Conservation (phyloP, 495 filamentous ascomycete genomes). For the Penicillium cataractarum region DNA sequence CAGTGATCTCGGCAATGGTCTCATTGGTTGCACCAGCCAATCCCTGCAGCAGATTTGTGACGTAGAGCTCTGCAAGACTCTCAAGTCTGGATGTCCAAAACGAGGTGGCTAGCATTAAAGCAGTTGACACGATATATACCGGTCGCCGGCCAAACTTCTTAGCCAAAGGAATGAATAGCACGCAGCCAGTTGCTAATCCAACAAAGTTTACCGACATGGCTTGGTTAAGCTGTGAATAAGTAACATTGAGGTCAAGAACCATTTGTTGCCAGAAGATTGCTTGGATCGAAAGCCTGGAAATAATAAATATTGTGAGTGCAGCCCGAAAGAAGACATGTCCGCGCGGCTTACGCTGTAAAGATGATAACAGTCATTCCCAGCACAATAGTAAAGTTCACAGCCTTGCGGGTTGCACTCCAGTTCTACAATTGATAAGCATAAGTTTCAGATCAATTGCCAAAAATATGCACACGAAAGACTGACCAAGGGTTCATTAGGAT, state of each 20-base stretch:
- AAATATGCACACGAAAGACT: background rate
- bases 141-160: constrained; percentile 41
- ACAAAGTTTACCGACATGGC: constrained; percentile 40
- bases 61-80: constrained; percentile 32
- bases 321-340: background rate
- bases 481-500: constrained; percentile 43
- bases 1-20: constrained; percentile 40
- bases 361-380: constrained; percentile 35
- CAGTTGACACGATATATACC: constrained; percentile 37
- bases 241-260: constrained; percentile 33
- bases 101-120: constrained; percentile 34
- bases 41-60: constrained; percentile 36
- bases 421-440: constrained; percentile 24
- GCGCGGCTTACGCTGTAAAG: constrained; percentile 36
- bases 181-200: constrained; percentile 36
- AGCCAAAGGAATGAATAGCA: constrained; percentile 39
- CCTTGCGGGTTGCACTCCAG: constrained; percentile 38
- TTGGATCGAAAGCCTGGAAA: constrained; percentile 35
- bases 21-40: constrained; percentile 42
- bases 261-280: constrained; percentile 43
- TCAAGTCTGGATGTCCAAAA: constrained; percentile 34
- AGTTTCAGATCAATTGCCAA: background rate
- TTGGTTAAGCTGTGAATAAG: constrained; percentile 32
- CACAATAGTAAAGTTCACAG: constrained; percentile 36
- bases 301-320: background rate